These are phyloP conservation scores for Ogataea glucozyma DNA, from an alignment of 805 yeast species.

Conservation along the genomic window DNA sequence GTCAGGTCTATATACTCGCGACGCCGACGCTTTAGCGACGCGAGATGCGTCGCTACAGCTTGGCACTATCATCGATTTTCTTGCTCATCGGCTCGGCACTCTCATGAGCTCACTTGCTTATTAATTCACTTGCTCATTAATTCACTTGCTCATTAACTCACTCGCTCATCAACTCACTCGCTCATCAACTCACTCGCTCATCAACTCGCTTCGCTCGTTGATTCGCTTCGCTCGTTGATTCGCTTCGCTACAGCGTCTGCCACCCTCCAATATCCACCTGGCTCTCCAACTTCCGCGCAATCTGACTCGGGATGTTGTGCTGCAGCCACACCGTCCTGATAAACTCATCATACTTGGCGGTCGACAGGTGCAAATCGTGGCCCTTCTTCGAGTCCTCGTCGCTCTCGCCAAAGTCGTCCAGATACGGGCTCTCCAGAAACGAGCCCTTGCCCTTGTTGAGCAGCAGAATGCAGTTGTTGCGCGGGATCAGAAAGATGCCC, in stretches of 20 bases:
- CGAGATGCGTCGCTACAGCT: too few species aligned
- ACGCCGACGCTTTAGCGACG: too few species aligned
- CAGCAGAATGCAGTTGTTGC: constrained; percentile 62
- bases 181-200: too few species aligned
- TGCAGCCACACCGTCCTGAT: constrained; percentile 71
- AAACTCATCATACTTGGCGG: constrained; percentile 63
- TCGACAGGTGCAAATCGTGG: constrained; percentile 67
- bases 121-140: too few species aligned
- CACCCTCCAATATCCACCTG: constrained; percentile 91
- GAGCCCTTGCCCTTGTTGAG: constrained; percentile 79
- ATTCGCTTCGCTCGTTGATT: too few species aligned
- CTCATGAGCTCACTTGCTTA: too few species aligned
- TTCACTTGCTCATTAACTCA: too few species aligned
- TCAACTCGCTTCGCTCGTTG: too few species aligned
- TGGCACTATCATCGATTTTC: too few species aligned
- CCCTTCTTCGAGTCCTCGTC: constrained; percentile 73
- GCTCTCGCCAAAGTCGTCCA: constrained; percentile 83
- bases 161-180: too few species aligned
- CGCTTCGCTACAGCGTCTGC: constrained; percentile 64
- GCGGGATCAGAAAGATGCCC: constrained; percentile 77
- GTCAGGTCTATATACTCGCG: too few species aligned
- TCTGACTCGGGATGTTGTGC: constrained; percentile 72
- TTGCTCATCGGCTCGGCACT: too few species aligned
- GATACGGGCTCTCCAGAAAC: constrained; percentile 78
- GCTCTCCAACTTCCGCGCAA: constrained; percentile 79